These are phyloP conservation scores for Aspergillus indologenus DNA, from an alignment of 495 filamentous ascomycete genomes.

Conservation along the genomic window DNA sequence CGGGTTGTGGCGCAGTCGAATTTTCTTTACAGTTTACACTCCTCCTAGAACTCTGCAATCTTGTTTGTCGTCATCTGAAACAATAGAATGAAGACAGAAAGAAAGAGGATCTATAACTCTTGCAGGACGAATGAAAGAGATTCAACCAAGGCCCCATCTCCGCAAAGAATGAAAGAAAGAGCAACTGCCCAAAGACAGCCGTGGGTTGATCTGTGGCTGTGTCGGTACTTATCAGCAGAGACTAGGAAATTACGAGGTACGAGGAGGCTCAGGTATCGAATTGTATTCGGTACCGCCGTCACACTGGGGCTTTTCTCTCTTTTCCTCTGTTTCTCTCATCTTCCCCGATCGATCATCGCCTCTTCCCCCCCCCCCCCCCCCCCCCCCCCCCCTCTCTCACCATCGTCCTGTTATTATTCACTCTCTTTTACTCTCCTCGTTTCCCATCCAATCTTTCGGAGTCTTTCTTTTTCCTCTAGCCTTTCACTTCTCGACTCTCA, in stretches of 20 bases:
- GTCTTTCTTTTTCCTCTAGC: not conserved
- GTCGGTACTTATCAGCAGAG: not conserved
- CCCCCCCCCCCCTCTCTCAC: not conserved
- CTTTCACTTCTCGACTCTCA: not conserved
- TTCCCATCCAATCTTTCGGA: not conserved
- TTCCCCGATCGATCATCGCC: conserved; percentile 9
- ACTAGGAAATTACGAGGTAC: not conserved
- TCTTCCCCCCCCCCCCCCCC: not conserved
- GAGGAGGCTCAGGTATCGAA: not conserved
- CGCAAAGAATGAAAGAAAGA: not conserved
- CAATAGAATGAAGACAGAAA: not conserved
- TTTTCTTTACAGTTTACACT: not conserved
- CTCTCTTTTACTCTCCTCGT: not conserved
- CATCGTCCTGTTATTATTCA: not conserved
- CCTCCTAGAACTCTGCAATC: not conserved
- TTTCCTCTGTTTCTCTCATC: conserved; percentile 1
- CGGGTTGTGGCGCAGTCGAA: not conserved
- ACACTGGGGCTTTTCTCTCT: conserved; percentile 8
- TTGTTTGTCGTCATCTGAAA: not conserved
- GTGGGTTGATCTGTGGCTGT: conserved; percentile 9
- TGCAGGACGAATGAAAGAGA: not conserved
- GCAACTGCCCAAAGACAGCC: not conserved
- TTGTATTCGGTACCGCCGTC: conserved; percentile 11
- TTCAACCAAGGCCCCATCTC: not conserved
- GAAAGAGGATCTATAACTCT: not conserved